Evolutionary conservation across 306 rosid genomes (phyloP).

Genomic region (Crataegus laevigata): DNA sequence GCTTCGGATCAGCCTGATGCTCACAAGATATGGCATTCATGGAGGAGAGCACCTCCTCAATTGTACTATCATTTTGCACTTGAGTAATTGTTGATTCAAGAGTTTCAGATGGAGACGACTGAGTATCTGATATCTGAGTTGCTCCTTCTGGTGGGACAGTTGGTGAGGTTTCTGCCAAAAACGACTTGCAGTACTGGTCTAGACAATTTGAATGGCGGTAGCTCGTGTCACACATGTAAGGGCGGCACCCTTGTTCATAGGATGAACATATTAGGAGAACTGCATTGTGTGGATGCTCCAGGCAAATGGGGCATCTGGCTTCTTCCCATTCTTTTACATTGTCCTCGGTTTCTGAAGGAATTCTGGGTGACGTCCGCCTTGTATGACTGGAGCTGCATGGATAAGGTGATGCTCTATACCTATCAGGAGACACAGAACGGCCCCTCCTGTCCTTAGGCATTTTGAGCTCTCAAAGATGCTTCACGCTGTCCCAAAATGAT

Average conservation of each 20-base stretch:
- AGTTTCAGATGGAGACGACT: slow-evolving; percentile 16
- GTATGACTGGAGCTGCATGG: slow-evolving; percentile 66
- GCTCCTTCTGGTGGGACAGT: slow-evolving; percentile 36
- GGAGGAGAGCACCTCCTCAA: slow-evolving; percentile 42
- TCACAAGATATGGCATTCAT: slow-evolving; percentile 53
- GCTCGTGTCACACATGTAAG: slow-evolving; percentile 98
- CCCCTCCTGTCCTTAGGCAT: slow-evolving; percentile 98
- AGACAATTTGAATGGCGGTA: slow-evolving; percentile 97
- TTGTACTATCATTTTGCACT: slow-evolving; percentile 33
- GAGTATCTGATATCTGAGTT: slow-evolving; percentile 22
- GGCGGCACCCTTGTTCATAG: slow-evolving; percentile 87
- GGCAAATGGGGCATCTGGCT: slow-evolving; percentile 91
- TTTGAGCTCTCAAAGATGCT: slow-evolving; percentile 8
- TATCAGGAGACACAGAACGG: slow-evolving; percentile 68
- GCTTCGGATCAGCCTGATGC: slow-evolving; percentile 43
- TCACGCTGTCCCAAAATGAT: slow-evolving; percentile 2
- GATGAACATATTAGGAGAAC: slow-evolving; percentile 92
- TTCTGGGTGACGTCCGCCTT: slow-evolving; percentile 31
- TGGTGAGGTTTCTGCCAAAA: slow-evolving; percentile 41
- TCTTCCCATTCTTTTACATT: slow-evolving; percentile 88
- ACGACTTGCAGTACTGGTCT: slow-evolving; percentile 88
- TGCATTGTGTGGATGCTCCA: slow-evolving; percentile 99
- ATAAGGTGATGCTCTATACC: slow-evolving; percentile 68
- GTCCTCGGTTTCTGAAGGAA: slow-evolving; percentile 48
- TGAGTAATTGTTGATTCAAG: slow-evolving; percentile 20